Evolutionary conservation across 2,329 filamentous ascomycete genomes (phyloP), one percentile per base, ranked within the genome.

Genomic region (Pseudogymnoascus sp.): DNA sequence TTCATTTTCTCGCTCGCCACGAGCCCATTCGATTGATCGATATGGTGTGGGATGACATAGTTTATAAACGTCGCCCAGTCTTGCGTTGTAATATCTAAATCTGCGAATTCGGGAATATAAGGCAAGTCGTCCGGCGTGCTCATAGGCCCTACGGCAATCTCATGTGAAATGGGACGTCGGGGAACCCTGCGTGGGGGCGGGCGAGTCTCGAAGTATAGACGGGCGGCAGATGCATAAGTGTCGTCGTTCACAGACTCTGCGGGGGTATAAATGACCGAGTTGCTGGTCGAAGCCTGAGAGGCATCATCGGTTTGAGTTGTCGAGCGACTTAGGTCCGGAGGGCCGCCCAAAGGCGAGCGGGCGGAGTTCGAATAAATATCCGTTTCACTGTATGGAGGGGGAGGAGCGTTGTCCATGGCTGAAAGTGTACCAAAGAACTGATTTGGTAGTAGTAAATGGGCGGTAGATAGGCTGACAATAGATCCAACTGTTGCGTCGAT

Each of bases 31-130:
- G 72, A 71, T 13, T 70, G 68, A 0, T 73, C 71, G 4, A 74
- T 72, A 68, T 81, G 77, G 61, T 80, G 73, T 0, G 84, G 82
- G 21, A 85, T 69, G 13, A 86, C 70, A 64, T 80, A 80, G 66
- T 84, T 84, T 51, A 83, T 66, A 70, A 86, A 86, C 0, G 83
- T 84, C 36, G 78, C 76, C 84, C 84, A 86, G 68, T 86, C 83
- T 66, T 81, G 78, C 12, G 72, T 66, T 0, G 73, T 77, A 10
- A 84, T 75, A 60, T 83, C 81, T 39, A 77, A 55, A 55, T 55
- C 48, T 35, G 48, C 48, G 48, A 55, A 55, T 35, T 55, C 48
- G 29, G 48, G 27, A 6, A 55, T 55, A 61, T 77, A 81, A 0
- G 80, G 78, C 8, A 83, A 72, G 60, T 80, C 75, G 5, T 75